Evolutionary conservation across 2,329 filamentous ascomycete genomes (phyloP), one percentile per base, ranked within the genome.

Genomic region (Penicillium oxalicum): DNA sequence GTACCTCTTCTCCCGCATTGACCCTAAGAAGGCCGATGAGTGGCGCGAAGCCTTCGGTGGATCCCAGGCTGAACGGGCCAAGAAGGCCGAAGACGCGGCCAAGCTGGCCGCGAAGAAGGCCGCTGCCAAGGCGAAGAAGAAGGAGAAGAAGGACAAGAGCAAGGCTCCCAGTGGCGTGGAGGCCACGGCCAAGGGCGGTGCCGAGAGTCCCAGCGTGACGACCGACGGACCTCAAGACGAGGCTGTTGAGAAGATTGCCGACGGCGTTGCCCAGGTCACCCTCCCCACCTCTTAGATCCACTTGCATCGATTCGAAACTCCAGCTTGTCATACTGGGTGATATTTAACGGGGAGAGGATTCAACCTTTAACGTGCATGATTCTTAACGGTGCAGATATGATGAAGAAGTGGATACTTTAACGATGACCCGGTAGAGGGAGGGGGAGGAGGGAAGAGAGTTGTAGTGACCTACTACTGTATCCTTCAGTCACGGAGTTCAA

Each of bases 1-100:
- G 55, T 85, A 89, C 75, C 77, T 95, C 29, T 95, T 95, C 72
- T 81, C 81, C n/a, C 80, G 79, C 46, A 95, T 95, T 62, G 87
- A 90, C 55, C 77, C 84, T 8, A 84, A 87, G 68, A 91, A 91
- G 74, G 83, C 87, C 40, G 81, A 86, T 44, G 86, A 91, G 66
- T 95, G 90, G 90, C 83, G 86, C 50, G 81, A 86, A 54, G 78
- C 80, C 58, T 95, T 83, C 59, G 84, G 84, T 44, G 84, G 84
- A 5, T 80, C 78, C 18, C 81, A 84, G 61, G 77, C 78, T 33
- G 76, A 84, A 58, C 82, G 88, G 54, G 75, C 83, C 36, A 84
- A 84, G 62, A 86, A 86, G 61, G 83, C 87, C 57, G 86, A 69
- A 32, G 67, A 69, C 25, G 75, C 75, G 9, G 69, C 54, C 46